These are phyloP conservation scores for Chlorophyllum brunneum DNA, from an alignment of 768 basidiomycete species.

Conservation along the genomic window DNA sequence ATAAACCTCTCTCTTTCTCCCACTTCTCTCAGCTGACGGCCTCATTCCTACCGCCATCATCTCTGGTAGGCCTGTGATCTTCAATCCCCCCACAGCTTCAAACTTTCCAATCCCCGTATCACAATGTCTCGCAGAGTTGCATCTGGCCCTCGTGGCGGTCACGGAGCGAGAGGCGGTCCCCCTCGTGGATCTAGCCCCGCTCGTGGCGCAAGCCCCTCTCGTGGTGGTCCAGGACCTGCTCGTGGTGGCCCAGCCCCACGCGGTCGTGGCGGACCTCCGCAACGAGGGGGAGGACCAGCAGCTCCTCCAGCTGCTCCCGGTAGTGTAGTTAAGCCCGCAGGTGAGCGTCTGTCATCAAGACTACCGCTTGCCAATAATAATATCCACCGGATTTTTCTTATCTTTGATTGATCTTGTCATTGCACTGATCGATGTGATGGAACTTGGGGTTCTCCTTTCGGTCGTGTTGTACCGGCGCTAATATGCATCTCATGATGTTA, in stretches of 20 bases:
- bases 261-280: conserved; percentile 20
- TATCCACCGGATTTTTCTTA: too few relatives aligned
- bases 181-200: conserved; percentile 12
- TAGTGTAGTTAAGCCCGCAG: conserved; percentile 28
- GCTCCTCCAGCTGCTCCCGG: conserved; percentile 12
- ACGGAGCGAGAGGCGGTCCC: background rate
- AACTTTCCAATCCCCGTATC: background rate
- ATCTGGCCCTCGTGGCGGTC: conserved; percentile 8
- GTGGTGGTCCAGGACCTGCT: conserved; percentile 12
- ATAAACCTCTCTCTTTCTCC: background rate
- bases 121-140: conserved; percentile 6
- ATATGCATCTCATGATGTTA: too few relatives aligned
- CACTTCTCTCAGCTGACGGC: background rate
- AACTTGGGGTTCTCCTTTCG: too few relatives aligned
- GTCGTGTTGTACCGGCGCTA: too few relatives aligned
- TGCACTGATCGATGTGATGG: conserved; percentile 39
- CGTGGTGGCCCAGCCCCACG: conserved; percentile 16
- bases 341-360: conserved; percentile 21
- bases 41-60: conserved; percentile 4
- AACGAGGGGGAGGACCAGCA: conserved; percentile 27
- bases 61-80: conserved; percentile 6
- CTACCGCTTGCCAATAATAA: conserved; percentile 29
- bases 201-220: conserved; percentile 15
- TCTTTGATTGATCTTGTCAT: conserved; percentile 33
- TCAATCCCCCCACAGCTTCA: background rate